These are phyloP conservation scores for Plasmodium chabaudi DNA, from an alignment of 169 alveolate genomes.

Conservation along the genomic window DNA sequence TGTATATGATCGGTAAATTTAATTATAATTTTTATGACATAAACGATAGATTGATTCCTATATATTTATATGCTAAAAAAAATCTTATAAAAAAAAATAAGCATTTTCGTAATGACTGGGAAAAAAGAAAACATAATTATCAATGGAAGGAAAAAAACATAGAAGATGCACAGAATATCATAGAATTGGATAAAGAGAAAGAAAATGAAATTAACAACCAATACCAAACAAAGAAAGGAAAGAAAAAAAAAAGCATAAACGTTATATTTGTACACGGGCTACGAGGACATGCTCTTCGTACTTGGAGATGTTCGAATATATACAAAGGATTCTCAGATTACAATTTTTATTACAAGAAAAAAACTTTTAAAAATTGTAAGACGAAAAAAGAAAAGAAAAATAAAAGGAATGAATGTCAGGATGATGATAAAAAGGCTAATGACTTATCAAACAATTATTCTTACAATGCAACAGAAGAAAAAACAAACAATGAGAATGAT, in stretches of 20 bases:
- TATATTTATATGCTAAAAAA: constrained; percentile 42
- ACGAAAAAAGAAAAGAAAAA: neutral
- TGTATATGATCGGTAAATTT: constrained; percentile 58
- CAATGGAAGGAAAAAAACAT: neutral
- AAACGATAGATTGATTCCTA: constrained; percentile 28
- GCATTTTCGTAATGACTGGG: neutral
- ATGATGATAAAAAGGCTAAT: neutral
- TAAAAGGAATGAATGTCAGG: neutral
- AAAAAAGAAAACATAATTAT: no score
- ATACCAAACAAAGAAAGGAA: neutral
- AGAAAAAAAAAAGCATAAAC: constrained; percentile 26
- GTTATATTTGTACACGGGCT: constrained; percentile 62
- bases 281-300: constrained; percentile 67
- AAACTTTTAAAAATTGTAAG: constrained; percentile 1
- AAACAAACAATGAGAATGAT: neutral
- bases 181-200: neutral
- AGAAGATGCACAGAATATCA: neutral
- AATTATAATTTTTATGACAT: constrained; percentile 53
- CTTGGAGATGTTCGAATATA: constrained; percentile 61
- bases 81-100: constrained; percentile 43
- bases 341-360: constrained; percentile 43
- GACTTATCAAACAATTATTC: neutral
- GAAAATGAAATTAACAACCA: neutral
- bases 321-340: constrained; percentile 5
- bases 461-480: neutral